Conservation (phyloP, 768 basidiomycete genomes). For the Tricholoma sp. region DNA sequence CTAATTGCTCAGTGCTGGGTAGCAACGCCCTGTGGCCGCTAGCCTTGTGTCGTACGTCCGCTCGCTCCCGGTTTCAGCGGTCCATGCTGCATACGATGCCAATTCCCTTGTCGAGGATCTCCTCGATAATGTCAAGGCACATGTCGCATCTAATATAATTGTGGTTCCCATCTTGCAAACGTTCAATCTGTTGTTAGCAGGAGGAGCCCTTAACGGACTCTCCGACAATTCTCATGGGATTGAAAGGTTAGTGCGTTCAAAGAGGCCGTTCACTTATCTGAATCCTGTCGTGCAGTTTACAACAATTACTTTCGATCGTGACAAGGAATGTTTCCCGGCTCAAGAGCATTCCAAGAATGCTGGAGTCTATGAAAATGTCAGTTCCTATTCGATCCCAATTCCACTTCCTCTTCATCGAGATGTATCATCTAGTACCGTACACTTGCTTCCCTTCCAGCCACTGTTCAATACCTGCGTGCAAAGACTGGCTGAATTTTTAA, state of each 20-base stretch:
- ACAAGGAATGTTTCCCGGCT: slow-evolving; percentile 60
- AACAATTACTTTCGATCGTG: slow-evolving; percentile 48
- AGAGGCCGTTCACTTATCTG: not conserved
- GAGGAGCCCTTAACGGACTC: slow-evolving; percentile 51
- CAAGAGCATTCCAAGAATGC: slow-evolving; percentile 81
- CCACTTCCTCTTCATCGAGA: not conserved
- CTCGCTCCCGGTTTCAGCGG: slow-evolving; percentile 38
- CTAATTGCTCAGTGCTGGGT: slow-evolving; percentile 8
- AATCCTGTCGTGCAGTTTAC: slow-evolving; percentile 37
- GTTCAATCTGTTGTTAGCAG: slow-evolving; percentile 68
- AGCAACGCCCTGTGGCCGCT: slow-evolving; percentile 67
- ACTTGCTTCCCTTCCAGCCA: slow-evolving; percentile 50
- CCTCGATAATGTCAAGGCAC: slow-evolving; percentile 43
- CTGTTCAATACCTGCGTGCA: slow-evolving; percentile 40
- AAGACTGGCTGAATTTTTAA: slow-evolving; percentile 56
- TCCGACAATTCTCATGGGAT: slow-evolving; percentile 40
- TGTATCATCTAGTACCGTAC: slow-evolving; percentile 47
- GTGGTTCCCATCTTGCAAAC: slow-evolving; percentile 83
- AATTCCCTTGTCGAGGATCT: slow-evolving; percentile 55
- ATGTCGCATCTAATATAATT: slow-evolving; percentile 59
- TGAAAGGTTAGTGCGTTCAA: slow-evolving; percentile 41
- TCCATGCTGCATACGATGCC: slow-evolving; percentile 38
- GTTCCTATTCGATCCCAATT: slow-evolving; percentile 10
- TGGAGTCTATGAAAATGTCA: slow-evolving; percentile 82
- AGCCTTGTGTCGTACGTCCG: slow-evolving; percentile 58